These are phyloP conservation scores for Chlorella sp. DNA, from an alignment of 139 green algal genomes.

Conservation along the genomic window DNA sequence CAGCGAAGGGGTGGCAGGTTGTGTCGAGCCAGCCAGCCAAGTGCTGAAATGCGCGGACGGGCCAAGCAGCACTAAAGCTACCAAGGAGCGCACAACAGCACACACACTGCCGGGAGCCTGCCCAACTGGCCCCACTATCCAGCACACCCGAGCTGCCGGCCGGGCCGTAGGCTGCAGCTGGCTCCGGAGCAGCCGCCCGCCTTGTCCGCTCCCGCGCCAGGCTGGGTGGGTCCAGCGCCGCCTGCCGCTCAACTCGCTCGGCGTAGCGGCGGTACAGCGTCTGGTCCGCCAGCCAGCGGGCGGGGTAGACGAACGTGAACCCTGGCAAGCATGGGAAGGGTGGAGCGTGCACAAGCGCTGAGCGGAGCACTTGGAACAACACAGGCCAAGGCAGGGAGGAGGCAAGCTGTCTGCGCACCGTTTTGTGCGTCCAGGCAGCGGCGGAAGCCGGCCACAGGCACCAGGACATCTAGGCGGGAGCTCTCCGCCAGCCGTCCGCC, in stretches of 20 bases:
- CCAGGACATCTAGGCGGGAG: slow-evolving; percentile 75
- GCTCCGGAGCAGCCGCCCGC: slow-evolving; percentile 58
- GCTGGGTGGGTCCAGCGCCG: slow-evolving; percentile 71
- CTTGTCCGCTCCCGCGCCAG: slow-evolving; percentile 4
- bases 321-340: slow-evolving; percentile 31
- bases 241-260: slow-evolving; percentile 68
- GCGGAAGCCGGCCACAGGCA: slow-evolving; percentile 81
- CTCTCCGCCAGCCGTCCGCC: slow-evolving; percentile 56
- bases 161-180: slow-evolving; percentile 86
- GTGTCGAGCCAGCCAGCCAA: too few relatives aligned
- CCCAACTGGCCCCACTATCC: too few relatives aligned
- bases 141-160: slow-evolving; percentile 63
- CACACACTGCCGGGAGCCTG: too few relatives aligned
- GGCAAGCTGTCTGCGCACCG: background rate
- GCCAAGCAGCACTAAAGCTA: too few relatives aligned
- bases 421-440: slow-evolving; percentile 79
- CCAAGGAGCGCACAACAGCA: too few relatives aligned
- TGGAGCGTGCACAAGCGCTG: too few relatives aligned
- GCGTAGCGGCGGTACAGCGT: slow-evolving; percentile 75
- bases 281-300: slow-evolving; percentile 89
- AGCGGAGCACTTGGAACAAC: too few relatives aligned
- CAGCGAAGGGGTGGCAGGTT: background rate
- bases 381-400: too few relatives aligned
- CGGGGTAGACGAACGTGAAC: slow-evolving; percentile 78
- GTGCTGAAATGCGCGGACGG: too few relatives aligned